These are phyloP conservation scores for Brettanomyces bruxellensis DNA, from an alignment of 805 yeast genomes.

Conservation along the genomic window DNA sequence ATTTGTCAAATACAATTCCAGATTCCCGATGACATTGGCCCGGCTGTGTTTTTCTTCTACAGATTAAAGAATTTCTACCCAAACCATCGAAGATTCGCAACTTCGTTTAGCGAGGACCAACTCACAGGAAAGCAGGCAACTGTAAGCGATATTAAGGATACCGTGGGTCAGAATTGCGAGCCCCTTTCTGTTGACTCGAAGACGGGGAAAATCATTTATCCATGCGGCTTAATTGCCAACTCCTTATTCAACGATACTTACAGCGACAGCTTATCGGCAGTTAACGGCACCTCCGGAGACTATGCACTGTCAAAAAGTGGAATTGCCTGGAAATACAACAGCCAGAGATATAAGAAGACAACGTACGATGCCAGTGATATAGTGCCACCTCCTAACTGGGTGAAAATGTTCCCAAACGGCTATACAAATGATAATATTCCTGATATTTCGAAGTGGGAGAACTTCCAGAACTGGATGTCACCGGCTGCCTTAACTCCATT, in stretches of 20 bases:
- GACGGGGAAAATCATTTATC: conserved; percentile 51
- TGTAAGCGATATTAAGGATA: conserved; percentile 40
- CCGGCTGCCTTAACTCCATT: conserved; percentile 67
- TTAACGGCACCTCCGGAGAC: conserved; percentile 33
- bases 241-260: conserved; percentile 73
- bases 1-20: conserved; percentile 67
- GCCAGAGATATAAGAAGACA: conserved; percentile 55
- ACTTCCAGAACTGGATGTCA: conserved; percentile 81
- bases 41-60: conserved; percentile 74
- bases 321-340: conserved; percentile 68
- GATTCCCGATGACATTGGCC: conserved; percentile 61
- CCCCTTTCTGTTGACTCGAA: conserved; percentile 43
- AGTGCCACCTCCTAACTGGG: conserved; percentile 83
- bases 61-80: conserved; percentile 81
- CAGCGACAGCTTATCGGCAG: conserved; percentile 32
- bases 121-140: conserved; percentile 65
- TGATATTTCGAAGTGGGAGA: conserved; percentile 56
- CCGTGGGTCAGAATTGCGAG: conserved; percentile 49
- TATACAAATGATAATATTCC: conserved; percentile 64
- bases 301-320: conserved; percentile 39
- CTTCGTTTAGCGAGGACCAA: conserved; percentile 73
- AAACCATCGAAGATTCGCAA: conserved; percentile 92
- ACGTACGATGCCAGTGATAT: conserved; percentile 49
- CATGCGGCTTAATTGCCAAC: conserved; percentile 81
- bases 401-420: conserved; percentile 60